Evolutionary conservation across 148 eudicot genomes (phyloP), one percentile per base, ranked within the genome.

Genomic region (Salicornia ramosissima): DNA sequence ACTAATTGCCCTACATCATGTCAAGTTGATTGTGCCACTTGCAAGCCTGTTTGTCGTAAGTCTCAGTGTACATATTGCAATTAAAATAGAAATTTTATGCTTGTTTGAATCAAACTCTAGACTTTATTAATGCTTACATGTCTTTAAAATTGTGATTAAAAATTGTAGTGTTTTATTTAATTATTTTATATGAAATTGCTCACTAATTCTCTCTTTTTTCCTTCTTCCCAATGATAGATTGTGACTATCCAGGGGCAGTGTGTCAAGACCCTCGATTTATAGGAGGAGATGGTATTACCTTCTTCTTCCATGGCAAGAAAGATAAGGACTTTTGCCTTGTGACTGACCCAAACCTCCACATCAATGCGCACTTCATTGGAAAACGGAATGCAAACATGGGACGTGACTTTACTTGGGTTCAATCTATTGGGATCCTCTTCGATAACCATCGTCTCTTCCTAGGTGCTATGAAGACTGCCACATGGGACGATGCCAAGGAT

Each of bases 391-490:
- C 25, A 1, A 62, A 72, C 14, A 77, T 82, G 84, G 64, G 50
- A 4, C 68, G 86, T 46, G 88, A 85, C 79, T 82, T 80, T 71
- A 85, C 88, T 0, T 85, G 88, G 88, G 83, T 85, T 46, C 82
- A 85, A 36, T 80, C 86, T 19, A 66, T 85, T 11, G 84, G 82
- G 11, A 56, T 85, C 68, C 80, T 85, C 65, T 85, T 82, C 39
- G 75, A 75, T 80, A 45, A 53, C 45, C 85, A 82, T 57, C 72
- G 71, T 18, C 75, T 85, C 47, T 80, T 57, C 64, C 4, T 85
- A 10, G 82, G 82, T 0, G 88, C 86, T 25, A 71, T 53, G 18
- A 80, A 70, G 49, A 84, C 85, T 8, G 54, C 72, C 22, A 46
- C 62, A 13, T 84, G 88, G 88, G 73, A 79, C 16, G 76, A 77